Evolutionary conservation across 148 eudicot genomes (phyloP).

Genomic region (Diospyros lotus): DNA sequence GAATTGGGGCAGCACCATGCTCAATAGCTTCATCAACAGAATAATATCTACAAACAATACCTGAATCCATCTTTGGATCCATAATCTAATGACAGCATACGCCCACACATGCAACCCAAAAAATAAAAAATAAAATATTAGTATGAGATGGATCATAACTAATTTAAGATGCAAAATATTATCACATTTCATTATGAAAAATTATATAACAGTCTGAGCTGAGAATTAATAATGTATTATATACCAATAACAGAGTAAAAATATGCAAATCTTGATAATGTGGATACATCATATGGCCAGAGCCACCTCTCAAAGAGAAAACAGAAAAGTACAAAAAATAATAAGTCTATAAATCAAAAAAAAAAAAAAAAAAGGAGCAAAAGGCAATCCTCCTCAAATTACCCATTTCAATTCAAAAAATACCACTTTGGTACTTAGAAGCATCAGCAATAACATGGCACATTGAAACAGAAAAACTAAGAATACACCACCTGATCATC

Average conservation of each 20-base stretch:
- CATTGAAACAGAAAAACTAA: neutral
- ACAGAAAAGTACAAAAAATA: neutral
- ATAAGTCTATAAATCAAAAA: neutral
- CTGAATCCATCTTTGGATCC: slow-evolving; percentile 99
- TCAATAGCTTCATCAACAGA: slow-evolving; percentile 96
- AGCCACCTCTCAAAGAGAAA: neutral
- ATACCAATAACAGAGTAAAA: neutral
- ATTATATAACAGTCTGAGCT: neutral
- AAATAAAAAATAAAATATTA: neutral
- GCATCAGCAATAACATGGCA: slow-evolving; percentile 5
- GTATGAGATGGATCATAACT: neutral
- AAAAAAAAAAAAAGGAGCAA: neutral
- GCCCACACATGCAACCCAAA: neutral
- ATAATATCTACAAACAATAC: slow-evolving; percentile 73
- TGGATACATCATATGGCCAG: neutral
- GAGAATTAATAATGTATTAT: neutral
- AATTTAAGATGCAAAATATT: neutral
- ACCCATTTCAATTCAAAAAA: neutral
- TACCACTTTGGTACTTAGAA: neutral
- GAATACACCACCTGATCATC: neutral
- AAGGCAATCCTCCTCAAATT: neutral
- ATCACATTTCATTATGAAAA: neutral
- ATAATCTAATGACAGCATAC: slow-evolving; percentile 53
- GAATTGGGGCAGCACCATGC: slow-evolving; percentile 93
- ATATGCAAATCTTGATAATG: neutral